Evolutionary conservation across 441 rosid genomes (phyloP), one percentile per base, ranked within the genome.

Genomic region (Jatropha multifida): DNA sequence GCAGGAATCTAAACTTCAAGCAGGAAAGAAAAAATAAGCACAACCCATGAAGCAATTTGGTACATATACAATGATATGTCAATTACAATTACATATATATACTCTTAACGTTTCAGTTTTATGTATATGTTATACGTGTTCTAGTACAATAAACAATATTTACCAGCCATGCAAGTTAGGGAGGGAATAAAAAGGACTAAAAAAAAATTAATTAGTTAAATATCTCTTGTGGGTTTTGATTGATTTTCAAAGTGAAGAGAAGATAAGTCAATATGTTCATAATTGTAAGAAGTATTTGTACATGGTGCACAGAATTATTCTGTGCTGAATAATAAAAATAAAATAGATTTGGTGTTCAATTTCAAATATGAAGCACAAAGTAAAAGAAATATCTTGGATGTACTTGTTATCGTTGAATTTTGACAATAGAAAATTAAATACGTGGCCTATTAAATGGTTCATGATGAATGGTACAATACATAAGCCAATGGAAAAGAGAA

Each of bases 1-100:
- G 69, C 78, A 71, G 83, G 75, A 73, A 59, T 69, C 17, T 77
- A 18, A 59, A 52, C 4, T 12, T 11, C 65, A 6, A 20, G 59
- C 27, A 15, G 58, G 58, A 4, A 54, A 54, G 4, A 54, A 54
- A 17, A 11, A 27, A 14, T 2, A 14, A 58, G 58, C 18, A 54
- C n/a, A 54, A 54, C 58, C 17, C 58, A 20, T 32, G 11, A 68
- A 48, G 17, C 72, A 54, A 76, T 61, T 71, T 20, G 52, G 48
- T 61, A 14, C 20, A 54, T 20, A 15, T 46, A 52, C 27, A 41
- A 27, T 17, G 52, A 61, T 60, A 72, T 2, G 61, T 59, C 61
- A 58, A 15, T 44, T 44, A 7, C 10, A 1, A 44, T 4, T 4
- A 7, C 10, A 7, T 4, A 48, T 41, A 7, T 4, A 48, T 41